These are phyloP conservation scores for Trichophyton simii DNA, from an alignment of 2,329 filamentous ascomycete species.

Conservation along the genomic window DNA sequence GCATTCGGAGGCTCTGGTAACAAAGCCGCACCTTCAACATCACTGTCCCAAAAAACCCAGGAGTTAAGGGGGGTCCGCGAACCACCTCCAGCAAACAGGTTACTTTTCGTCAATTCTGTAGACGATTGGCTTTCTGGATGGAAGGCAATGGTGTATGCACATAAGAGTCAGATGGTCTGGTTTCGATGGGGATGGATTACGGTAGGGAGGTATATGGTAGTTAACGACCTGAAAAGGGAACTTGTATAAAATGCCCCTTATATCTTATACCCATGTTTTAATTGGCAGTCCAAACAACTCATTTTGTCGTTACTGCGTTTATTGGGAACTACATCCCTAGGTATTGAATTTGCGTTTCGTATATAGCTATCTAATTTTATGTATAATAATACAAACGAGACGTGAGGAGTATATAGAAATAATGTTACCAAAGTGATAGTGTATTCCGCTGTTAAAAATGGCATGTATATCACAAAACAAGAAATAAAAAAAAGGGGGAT, in stretches of 20 bases:
- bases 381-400: not conserved
- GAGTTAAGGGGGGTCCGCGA: conserved; percentile 7
- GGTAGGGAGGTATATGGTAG: conserved; percentile 82
- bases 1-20: not conserved
- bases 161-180: conserved; percentile 96
- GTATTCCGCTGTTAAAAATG: not conserved
- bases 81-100: conserved; percentile 12
- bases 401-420: not conserved
- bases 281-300: not conserved
- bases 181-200: conserved; percentile 94
- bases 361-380: not conserved
- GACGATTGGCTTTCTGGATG: conserved; percentile 55
- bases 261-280: not conserved
- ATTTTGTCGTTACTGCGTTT: no score
- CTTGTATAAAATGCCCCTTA: not conserved
- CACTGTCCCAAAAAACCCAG: conserved; percentile 11
- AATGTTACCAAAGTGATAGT: not conserved
- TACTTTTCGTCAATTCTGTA: conserved; percentile 62
- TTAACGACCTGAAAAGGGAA: conserved; percentile 66
- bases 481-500: not conserved
- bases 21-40: not conserved
- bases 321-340: no score
- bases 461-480: not conserved
- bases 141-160: conserved; percentile 76
- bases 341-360: not conserved